These are phyloP conservation scores for Alternaria brassicicola DNA, from an alignment of 2,329 filamentous ascomycete genomes.

Conservation along the genomic window DNA sequence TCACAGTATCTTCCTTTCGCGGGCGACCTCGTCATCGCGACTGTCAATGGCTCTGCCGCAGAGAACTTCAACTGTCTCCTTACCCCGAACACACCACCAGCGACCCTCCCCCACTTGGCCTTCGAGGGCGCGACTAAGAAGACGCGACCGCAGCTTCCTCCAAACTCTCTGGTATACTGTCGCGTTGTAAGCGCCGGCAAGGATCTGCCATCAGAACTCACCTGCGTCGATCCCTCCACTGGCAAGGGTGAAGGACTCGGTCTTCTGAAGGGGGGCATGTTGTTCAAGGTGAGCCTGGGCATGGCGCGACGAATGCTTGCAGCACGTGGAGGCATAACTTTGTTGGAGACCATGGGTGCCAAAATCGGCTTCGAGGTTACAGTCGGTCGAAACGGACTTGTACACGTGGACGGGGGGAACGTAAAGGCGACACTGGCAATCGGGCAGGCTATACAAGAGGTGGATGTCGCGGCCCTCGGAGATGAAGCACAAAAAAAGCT, in stretches of 20 bases:
- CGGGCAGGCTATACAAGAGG: constrained; percentile 76
- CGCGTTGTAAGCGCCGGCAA: constrained; percentile 70
- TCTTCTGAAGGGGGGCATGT: constrained; percentile 81
- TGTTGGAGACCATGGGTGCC: constrained; percentile 81
- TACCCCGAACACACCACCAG: constrained; percentile 66
- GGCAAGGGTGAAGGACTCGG: constrained; percentile 90
- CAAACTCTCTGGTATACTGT: constrained; percentile 85
- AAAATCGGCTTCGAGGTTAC: constrained; percentile 92
- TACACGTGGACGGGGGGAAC: constrained; percentile 87
- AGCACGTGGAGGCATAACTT: constrained; percentile 66
- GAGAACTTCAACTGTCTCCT: constrained; percentile 84
- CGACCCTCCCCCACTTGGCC: constrained; percentile 81
- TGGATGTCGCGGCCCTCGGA: constrained; percentile 71
- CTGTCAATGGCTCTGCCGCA: constrained; percentile 73
- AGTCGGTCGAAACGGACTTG: constrained; percentile 86
- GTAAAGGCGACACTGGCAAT: constrained; percentile 76
- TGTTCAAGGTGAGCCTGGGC: constrained; percentile 78
- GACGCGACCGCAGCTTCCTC: constrained; percentile 76
- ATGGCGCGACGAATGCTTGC: constrained; percentile 80
- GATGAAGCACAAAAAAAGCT: constrained; percentile 73
- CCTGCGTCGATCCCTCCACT: constrained; percentile 84
- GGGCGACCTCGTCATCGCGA: constrained; percentile 89
- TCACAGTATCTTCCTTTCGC: constrained; percentile 75
- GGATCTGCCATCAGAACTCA: constrained; percentile 81
- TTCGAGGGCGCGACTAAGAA: constrained; percentile 95